Base-by-base conservation (phyloP, 371 early-diverging fungal genomes). In the Mucor circinelloides region DNA sequence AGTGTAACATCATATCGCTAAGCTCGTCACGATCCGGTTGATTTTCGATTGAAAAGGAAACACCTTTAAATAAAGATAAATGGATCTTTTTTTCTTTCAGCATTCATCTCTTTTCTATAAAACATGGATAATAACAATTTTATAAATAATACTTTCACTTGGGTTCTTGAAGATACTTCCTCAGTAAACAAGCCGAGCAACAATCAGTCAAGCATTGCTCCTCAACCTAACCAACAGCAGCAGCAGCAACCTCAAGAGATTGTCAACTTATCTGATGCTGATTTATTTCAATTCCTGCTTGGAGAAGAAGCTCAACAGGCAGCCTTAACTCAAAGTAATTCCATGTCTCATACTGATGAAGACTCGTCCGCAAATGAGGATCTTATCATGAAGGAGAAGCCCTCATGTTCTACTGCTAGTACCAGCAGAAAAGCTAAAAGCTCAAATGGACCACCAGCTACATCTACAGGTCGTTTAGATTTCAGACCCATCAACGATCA, bases 401-500 rank as follows among this genome's bases (percentile, higher is more conserved):
- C 40, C 28, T 31, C 55, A 13, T 40, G 15, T 38, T 0, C 8
- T 21, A 21, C 23, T 56, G 25, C 52, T 15, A 21, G 13, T 27
- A 27, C 52, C 25, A 23, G 36, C 12, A 38, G 40, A 28, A 40
- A 64, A 32, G 6, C 19, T 12, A 55, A 52, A 7, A 34, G 58
- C 17, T 21, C 28, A 2, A 61, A 61, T 17, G 48, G 48, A 5
- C 61, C 61, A 9, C 27, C 67, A 31, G 36, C 66, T 60, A 36
- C 55, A 46, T 50, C 68, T 12, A 72, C 69, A 1, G 56, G 72
- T 38, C 60, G 63, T 10, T 55, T 72, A 9, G 72, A 72, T 17
- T 72, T 72, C 36, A 55, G 72, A 58, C 69, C 65, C 2, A 68
- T 61, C 12, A 36, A 65, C 44, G 66, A 65, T 50, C 50, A 50